Evolutionary conservation across 257 asterid species (phyloP).

Genomic region (Salvia miltiorrhiza): DNA sequence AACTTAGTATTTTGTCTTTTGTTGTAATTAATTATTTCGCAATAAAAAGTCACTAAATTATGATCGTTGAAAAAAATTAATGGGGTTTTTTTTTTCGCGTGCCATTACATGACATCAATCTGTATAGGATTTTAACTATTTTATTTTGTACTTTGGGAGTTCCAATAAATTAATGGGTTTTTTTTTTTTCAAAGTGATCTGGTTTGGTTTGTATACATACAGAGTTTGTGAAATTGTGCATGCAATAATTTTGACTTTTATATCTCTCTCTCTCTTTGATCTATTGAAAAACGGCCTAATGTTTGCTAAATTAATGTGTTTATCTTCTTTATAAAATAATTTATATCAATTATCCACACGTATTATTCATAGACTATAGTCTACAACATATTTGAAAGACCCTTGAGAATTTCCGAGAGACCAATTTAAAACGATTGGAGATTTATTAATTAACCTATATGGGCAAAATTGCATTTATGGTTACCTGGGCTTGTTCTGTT

Average conservation of each 20-base stretch:
- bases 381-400: background rate
- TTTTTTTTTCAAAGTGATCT: too few relatives aligned
- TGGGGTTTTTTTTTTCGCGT: too few relatives aligned
- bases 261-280: background rate
- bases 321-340: too few relatives aligned
- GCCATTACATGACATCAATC: conserved; percentile 1
- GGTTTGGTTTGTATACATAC: background rate
- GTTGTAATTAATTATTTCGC: background rate
- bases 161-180: background rate
- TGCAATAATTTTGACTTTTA: background rate
- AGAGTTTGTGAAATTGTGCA: background rate
- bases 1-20: too few relatives aligned
- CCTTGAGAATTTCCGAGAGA: background rate
- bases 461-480: background rate
- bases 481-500: too few relatives aligned
- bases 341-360: background rate
- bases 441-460: background rate
- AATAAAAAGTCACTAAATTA: background rate
- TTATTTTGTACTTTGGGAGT: background rate
- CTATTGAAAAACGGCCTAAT: background rate
- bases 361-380: background rate
- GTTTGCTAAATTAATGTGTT: too few relatives aligned
- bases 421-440: background rate
- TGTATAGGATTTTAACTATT: background rate
- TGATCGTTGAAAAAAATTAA: background rate